Conservation (phyloP, 257 asterid species). For the Ligustrum vulgare region DNA sequence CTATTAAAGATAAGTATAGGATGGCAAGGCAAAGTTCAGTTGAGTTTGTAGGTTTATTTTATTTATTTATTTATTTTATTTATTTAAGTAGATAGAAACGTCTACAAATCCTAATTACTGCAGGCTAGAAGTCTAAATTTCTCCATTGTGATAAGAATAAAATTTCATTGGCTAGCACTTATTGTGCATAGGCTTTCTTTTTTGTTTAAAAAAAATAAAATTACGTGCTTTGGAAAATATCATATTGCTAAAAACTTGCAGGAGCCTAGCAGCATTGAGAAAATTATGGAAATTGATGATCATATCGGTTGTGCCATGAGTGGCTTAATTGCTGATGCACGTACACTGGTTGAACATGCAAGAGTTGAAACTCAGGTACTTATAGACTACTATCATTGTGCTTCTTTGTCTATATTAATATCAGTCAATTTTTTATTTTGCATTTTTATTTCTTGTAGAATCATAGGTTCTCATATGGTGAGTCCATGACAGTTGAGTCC, state of each 20-base stretch:
- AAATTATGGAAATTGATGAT: slow-evolving; percentile 93
- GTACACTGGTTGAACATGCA: slow-evolving; percentile 95
- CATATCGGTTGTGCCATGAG: slow-evolving; percentile 99
- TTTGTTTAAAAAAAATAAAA: too few relatives aligned
- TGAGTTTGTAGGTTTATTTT: too few relatives aligned
- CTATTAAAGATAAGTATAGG: too few relatives aligned
- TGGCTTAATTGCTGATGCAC: slow-evolving; percentile 97
- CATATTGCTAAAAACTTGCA: background rate
- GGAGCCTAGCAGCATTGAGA: slow-evolving; percentile 70
- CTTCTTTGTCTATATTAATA: too few relatives aligned
- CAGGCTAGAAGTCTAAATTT: too few relatives aligned
- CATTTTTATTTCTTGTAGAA: slow-evolving; percentile 45
- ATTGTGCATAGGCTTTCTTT: background rate
- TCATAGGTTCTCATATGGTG: slow-evolving; percentile 94
- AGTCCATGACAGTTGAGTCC: slow-evolving; percentile 96
- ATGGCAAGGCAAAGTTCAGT: too few relatives aligned
- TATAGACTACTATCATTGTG: background rate
- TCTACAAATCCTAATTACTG: too few relatives aligned
- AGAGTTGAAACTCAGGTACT: slow-evolving; percentile 92
- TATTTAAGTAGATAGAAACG: too few relatives aligned
- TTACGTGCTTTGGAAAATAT: too few relatives aligned
- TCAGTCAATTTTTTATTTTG: slow-evolving; percentile 1
- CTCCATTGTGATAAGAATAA: too few relatives aligned
- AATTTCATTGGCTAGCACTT: too few relatives aligned
- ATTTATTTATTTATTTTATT: too few relatives aligned